Evolutionary conservation across 2,329 filamentous ascomycete species (phyloP).

Genomic region (Cladosporium sphaerospermum): DNA sequence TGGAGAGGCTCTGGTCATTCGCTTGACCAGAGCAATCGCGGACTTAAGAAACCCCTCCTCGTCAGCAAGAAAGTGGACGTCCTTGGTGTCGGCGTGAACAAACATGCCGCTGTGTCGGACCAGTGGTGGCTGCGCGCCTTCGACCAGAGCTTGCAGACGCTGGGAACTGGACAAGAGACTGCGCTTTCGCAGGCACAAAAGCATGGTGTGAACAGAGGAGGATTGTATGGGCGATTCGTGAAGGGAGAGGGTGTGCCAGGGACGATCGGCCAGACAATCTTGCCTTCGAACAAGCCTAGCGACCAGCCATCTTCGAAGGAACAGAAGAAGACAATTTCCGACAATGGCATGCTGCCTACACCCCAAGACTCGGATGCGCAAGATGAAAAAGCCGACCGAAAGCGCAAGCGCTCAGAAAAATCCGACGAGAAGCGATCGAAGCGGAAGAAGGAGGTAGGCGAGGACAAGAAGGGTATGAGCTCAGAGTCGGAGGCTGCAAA

Average conservation of each 20-base stretch:
- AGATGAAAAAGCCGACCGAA: constrained; percentile 2
- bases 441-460: constrained; percentile 11
- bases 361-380: constrained; percentile 5
- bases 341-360: constrained; percentile 1
- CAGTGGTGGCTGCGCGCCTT: constrained; percentile 98
- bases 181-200: constrained; percentile 43
- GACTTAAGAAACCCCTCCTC: constrained; percentile 76
- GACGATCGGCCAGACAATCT: constrained; percentile 45
- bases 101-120: constrained; percentile 57
- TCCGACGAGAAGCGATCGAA: constrained; percentile 10
- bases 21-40: constrained; percentile 67
- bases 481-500: neutral
- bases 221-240: constrained; percentile 79
- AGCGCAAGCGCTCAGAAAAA: constrained; percentile 3
- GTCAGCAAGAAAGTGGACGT: constrained; percentile 76
- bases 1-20: constrained; percentile 88
- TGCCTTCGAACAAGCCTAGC: constrained; percentile 1
- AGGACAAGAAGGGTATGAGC: constrained; percentile 12
- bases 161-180: constrained; percentile 57
- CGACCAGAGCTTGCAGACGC: constrained; percentile 77
- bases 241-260: constrained; percentile 71
- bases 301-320: neutral
- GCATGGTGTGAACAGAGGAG: constrained; percentile 44
- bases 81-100: constrained; percentile 74
- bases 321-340: neutral